These are phyloP conservation scores for Neurospora crassa DNA, from an alignment of 2,329 filamentous ascomycete species.

Conservation along the genomic window DNA sequence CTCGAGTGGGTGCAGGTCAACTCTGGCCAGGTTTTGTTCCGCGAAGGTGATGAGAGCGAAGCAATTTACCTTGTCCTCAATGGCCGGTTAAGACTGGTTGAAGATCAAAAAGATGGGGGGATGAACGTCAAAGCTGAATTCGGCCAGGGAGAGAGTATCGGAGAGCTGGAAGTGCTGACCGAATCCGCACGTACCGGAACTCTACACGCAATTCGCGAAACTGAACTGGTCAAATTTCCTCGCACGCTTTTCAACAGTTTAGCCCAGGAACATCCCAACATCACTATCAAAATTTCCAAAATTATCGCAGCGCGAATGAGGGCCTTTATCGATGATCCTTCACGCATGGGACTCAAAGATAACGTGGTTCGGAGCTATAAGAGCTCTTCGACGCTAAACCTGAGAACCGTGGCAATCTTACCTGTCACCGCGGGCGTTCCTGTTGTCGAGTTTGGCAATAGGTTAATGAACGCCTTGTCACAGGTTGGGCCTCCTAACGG, in stretches of 20 bases:
- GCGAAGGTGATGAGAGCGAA: slow-evolving; percentile 90
- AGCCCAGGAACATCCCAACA: slow-evolving; percentile 91
- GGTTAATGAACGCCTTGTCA: slow-evolving; percentile 74
- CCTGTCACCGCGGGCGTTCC: slow-evolving; percentile 88
- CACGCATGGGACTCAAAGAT: slow-evolving; percentile 57
- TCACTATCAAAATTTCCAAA: slow-evolving; percentile 98
- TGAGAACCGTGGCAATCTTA: slow-evolving; percentile 85
- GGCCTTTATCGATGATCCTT: slow-evolving; percentile 71
- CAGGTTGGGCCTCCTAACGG: slow-evolving; percentile 87
- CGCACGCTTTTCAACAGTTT: slow-evolving; percentile 95
- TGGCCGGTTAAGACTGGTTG: slow-evolving; percentile 74
- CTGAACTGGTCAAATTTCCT: slow-evolving; percentile 91
- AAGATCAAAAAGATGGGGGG: slow-evolving; percentile 70
- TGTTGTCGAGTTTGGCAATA: slow-evolving; percentile 88
- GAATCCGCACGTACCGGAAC: slow-evolving; percentile 87
- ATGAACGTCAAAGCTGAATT: slow-evolving; percentile 86
- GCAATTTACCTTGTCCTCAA: slow-evolving; percentile 98
- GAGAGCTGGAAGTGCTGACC: slow-evolving; percentile 92
- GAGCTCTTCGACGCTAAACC: slow-evolving; percentile 78
- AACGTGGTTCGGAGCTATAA: slow-evolving; percentile 48
- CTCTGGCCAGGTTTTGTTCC: slow-evolving; percentile 88
- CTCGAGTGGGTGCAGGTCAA: slow-evolving; percentile 97
- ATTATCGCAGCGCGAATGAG: slow-evolving; percentile 96
- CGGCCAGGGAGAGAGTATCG: slow-evolving; percentile 94
- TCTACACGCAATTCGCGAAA: slow-evolving; percentile 90